Evolutionary conservation across 306 rosid species (phyloP).

Genomic region (Prunus padus): DNA sequence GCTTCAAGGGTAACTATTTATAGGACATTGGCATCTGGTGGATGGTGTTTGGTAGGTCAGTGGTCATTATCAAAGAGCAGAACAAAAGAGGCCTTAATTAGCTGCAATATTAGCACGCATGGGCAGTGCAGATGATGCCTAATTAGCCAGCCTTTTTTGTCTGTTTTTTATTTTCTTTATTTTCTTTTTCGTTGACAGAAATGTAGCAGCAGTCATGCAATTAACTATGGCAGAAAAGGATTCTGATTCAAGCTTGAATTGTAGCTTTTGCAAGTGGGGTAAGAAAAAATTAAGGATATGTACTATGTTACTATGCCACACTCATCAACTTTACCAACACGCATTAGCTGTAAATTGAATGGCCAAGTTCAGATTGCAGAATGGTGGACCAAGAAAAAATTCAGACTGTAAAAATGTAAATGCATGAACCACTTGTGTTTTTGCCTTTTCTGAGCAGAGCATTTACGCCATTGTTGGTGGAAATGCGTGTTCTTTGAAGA

Average conservation of each 20-base stretch:
- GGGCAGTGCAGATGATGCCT: no score
- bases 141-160: no score
- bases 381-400: neutral
- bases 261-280: no score
- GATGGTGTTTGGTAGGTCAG: neutral
- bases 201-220: no score
- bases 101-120: no score
- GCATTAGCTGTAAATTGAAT: neutral
- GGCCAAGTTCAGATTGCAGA: neutral
- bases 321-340: neutral
- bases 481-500: neutral
- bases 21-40: neutral
- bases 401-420: neutral
- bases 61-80: neutral
- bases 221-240: no score
- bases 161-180: no score
- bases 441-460: neutral
- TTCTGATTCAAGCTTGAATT: no score
- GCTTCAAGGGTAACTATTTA: no score
- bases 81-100: no score
- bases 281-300: no score
- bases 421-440: neutral
- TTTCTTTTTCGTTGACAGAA: no score
- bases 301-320: neutral
- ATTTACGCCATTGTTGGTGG: conserved; percentile 2